Evolutionary conservation across 179 eudicot genomes (phyloP).

Genomic region (Spergularia azorica): DNA sequence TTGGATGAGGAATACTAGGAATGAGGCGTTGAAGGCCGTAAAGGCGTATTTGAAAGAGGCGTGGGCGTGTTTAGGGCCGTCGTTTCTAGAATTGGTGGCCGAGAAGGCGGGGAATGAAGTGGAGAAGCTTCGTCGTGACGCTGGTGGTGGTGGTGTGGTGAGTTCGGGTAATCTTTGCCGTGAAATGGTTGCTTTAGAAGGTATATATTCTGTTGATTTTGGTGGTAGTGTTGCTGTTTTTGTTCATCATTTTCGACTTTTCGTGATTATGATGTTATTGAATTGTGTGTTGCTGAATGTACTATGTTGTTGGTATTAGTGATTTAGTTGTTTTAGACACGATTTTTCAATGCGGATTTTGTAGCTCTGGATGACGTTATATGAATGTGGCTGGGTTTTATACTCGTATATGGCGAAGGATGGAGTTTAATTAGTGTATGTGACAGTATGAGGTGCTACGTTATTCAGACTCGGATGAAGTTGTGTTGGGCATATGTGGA

Average conservation of each 20-base stretch:
- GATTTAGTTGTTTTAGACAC: no score
- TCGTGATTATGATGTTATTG: background rate
- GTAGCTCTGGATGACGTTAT: background rate
- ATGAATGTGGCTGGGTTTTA: background rate
- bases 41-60: constrained; percentile 46
- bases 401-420: background rate
- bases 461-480: no score
- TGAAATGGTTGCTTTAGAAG: constrained; percentile 20
- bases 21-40: constrained; percentile 51
- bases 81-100: constrained; percentile 58
- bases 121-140: constrained; percentile 14
- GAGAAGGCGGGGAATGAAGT: constrained; percentile 18
- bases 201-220: constrained; percentile 19
- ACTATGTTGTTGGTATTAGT: background rate
- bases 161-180: constrained; percentile 9
- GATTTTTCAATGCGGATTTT: background rate
- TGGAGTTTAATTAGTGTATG: no score
- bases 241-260: background rate
- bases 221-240: background rate
- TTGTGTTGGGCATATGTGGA: no score
- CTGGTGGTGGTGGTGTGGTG: constrained; percentile 9
- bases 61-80: constrained; percentile 55
- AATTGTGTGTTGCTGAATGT: background rate
- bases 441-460: no score
- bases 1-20: constrained; percentile 40